Evolutionary conservation across 2,329 filamentous ascomycete genomes (phyloP).

Genomic region (Oidium heveae): DNA sequence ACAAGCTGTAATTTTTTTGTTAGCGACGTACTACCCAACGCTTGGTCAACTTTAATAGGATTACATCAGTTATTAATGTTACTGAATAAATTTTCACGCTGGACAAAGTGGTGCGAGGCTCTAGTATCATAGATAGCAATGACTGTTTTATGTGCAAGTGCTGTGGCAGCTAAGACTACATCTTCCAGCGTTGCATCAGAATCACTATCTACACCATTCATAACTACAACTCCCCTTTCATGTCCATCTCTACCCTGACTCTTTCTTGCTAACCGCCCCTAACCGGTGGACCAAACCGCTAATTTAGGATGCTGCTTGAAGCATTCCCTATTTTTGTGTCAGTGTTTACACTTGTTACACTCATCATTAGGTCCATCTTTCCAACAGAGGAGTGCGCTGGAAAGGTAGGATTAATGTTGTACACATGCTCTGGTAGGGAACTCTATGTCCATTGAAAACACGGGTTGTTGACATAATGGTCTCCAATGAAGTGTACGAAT

Average conservation of each 20-base stretch:
- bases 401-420: neutral
- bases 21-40: neutral
- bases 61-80: neutral
- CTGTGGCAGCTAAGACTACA: slow-evolving; percentile 1
- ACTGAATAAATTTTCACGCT: neutral
- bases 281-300: neutral
- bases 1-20: neutral
- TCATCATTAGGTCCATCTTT: neutral
- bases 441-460: neutral
- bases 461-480: neutral
- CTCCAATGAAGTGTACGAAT: no score
- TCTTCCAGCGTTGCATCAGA: neutral
- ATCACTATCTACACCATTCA: neutral
- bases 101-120: neutral
- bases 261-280: neutral
- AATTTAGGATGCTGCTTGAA: neutral
- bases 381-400: neutral
- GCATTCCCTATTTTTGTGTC: slow-evolving; percentile 1
- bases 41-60: neutral
- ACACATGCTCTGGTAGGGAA: neutral
- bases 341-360: neutral
- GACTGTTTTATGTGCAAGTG: neutral
- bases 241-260: neutral
- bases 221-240: neutral
- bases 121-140: slow-evolving; percentile 1